phyloP scores from a whole-genome alignment of 2,329 filamentous ascomycete species.

The Periconia macrospinosa region DNA sequence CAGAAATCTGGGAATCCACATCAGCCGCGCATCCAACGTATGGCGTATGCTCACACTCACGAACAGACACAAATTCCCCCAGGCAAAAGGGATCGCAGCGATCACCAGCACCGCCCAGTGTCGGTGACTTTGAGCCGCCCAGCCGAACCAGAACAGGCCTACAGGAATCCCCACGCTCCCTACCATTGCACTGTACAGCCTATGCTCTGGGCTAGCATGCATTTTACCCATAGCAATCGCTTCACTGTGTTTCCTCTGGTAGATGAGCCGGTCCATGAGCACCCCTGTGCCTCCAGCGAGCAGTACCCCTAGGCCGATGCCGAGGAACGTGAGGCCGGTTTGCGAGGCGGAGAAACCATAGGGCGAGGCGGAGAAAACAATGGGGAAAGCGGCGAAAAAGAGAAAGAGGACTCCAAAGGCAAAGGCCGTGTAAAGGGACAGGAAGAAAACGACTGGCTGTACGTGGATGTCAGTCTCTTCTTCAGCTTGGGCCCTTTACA shows the following conservation, averaged over 20 bases:
- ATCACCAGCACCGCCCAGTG: slow-evolving; percentile 57
- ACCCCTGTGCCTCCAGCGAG: slow-evolving; percentile 33
- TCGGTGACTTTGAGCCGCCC: slow-evolving; percentile 52
- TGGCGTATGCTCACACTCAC: slow-evolving; percentile 50
- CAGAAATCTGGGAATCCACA: slow-evolving; percentile 18
- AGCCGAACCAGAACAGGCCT: slow-evolving; percentile 63
- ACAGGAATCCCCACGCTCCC: slow-evolving; percentile 58
- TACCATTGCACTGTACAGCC: slow-evolving; percentile 62
- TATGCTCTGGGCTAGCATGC: slow-evolving; percentile 56
- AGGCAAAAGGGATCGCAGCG: slow-evolving; percentile 60
- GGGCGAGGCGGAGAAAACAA: slow-evolving; percentile 31
- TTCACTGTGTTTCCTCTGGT: slow-evolving; percentile 34
- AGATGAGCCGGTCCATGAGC: slow-evolving; percentile 40
- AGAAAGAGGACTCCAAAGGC: slow-evolving; percentile 40
- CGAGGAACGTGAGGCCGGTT: background rate
- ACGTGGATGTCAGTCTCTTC: background rate
- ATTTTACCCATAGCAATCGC: slow-evolving; percentile 26
- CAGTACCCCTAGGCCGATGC: slow-evolving; percentile 23
- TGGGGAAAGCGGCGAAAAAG: slow-evolving; percentile 40
- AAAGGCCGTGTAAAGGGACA: slow-evolving; percentile 40
- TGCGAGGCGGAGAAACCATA: slow-evolving; percentile 40
- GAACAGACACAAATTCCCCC: slow-evolving; percentile 64
- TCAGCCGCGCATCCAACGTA: background rate
- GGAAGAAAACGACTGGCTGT: slow-evolving; percentile 37
- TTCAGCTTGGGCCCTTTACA: background rate